Conservation (phyloP, 371 early-diverging fungal genomes). For the Umbelopsis sp. region DNA sequence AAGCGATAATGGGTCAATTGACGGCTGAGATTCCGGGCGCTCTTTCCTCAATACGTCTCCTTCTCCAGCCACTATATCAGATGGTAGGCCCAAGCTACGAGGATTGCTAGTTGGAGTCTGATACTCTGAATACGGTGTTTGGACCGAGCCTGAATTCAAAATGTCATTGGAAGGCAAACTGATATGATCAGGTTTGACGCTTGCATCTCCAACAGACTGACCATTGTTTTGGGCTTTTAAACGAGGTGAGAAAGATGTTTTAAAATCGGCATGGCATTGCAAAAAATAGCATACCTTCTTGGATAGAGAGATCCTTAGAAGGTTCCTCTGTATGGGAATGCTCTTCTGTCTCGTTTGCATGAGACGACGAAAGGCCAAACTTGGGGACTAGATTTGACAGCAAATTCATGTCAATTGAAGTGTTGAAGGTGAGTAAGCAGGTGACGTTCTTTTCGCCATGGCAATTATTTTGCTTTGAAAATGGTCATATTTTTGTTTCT, state of each 20-base stretch:
- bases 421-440: neutral
- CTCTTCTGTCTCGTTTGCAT: neutral
- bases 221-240: constrained; percentile 3
- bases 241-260: neutral
- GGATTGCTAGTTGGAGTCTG: neutral
- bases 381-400: constrained; percentile 15
- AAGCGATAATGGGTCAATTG: constrained; percentile 20
- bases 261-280: neutral
- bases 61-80: neutral
- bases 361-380: neutral
- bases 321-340: neutral
- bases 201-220: neutral
- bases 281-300: neutral
- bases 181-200: neutral
- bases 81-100: neutral
- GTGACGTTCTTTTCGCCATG: neutral
- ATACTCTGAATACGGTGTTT: constrained; percentile 2
- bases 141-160: neutral
- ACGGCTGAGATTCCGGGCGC: constrained; percentile 1
- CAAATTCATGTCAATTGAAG: constrained; percentile 3
- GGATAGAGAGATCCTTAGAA: neutral
- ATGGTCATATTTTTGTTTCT: neutral
- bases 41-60: neutral
- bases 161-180: neutral
- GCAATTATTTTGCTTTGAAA: neutral